phyloP scores from a whole-genome alignment of 257 asterid genomes.

The Gentiana dahurica region DNA sequence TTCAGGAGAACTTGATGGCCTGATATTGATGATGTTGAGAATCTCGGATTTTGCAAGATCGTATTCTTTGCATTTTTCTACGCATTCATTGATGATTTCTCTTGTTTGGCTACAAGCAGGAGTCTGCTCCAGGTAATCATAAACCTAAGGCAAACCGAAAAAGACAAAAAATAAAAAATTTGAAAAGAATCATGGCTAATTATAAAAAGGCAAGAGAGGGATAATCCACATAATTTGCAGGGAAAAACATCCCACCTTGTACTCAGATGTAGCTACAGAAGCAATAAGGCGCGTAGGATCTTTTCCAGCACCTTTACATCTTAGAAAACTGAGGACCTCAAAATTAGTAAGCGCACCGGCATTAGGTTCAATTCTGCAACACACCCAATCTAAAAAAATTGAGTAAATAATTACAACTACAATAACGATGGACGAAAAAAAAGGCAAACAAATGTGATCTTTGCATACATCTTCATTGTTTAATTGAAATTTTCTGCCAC shows the following conservation, averaged over 20 bases:
- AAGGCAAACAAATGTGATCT: background rate
- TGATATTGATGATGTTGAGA: constrained; percentile 50
- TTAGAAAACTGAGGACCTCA: constrained; percentile 66
- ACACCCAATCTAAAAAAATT: background rate
- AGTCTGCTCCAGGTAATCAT: constrained; percentile 58
- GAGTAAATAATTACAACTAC: background rate
- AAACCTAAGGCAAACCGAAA: constrained; percentile 35
- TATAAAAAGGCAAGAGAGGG: background rate
- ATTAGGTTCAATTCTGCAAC: constrained; percentile 39
- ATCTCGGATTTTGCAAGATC: constrained; percentile 64
- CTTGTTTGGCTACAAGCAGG: constrained; percentile 57
- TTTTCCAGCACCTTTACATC: constrained; percentile 75
- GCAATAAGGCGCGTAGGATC: constrained; percentile 60
- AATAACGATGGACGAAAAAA: background rate
- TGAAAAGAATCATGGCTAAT: background rate
- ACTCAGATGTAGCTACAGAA: constrained; percentile 52
- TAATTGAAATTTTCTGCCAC: background rate
- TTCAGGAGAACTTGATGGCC: constrained; percentile 51
- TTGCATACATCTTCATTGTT: constrained; percentile 29
- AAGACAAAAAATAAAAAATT: background rate
- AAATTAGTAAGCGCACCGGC: constrained; percentile 65
- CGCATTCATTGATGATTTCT: constrained; percentile 27
- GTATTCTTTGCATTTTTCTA: constrained; percentile 35
- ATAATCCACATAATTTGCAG: background rate
- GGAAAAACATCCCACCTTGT: constrained; percentile 40